Base-by-base conservation (phyloP, 176 grass and related monocot species). In the Juncus effusus region DNA sequence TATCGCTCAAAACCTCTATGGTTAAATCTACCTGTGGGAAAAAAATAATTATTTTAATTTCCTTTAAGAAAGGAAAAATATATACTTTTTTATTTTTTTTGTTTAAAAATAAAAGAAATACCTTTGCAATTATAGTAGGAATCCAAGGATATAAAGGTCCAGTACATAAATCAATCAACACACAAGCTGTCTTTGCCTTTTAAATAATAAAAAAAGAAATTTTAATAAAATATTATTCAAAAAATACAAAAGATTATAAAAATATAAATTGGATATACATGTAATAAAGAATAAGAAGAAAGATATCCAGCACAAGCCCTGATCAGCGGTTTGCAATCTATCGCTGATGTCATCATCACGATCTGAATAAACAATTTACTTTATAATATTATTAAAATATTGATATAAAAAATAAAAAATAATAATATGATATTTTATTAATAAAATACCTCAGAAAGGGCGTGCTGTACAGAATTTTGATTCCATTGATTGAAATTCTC, bases 281-380 rank as follows among this genome's bases (percentile, higher is more conserved):
- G 92, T 67, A 84, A 84, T 75, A 82, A 63, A 57, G 84, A 59
- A 75, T 82, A 91, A 38, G 92, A 96, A 59, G 87, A 91, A 78
- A 96, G 87, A 78, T 96, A 96, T 72, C 92, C 92, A 52, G 87
- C 84, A 73, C 92, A 96, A 11, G 79, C 87, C 78, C 78, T 78
- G 73, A 96, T 76, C 85, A 96, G 92, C 70, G 84, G 87, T 76
- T 69, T 80, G 59, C 80, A 83, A 80, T 78, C 79, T 73, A 88
- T 78, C 83, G 86, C 84, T 13, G 92, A 88, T 54, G 84, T 85
- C 84, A 96, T 85, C 69, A 82, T 86, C 64, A 81, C 82, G 77
- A 96, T 82, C 92, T 96, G 82, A 81, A 82, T 55, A 13, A 47
- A 85, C 47, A 76, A 44, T 74, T 79, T 67, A 51, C 42, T 3